These are phyloP conservation scores for Trametes meyenii DNA, from an alignment of 768 basidiomycete species.

Conservation along the genomic window DNA sequence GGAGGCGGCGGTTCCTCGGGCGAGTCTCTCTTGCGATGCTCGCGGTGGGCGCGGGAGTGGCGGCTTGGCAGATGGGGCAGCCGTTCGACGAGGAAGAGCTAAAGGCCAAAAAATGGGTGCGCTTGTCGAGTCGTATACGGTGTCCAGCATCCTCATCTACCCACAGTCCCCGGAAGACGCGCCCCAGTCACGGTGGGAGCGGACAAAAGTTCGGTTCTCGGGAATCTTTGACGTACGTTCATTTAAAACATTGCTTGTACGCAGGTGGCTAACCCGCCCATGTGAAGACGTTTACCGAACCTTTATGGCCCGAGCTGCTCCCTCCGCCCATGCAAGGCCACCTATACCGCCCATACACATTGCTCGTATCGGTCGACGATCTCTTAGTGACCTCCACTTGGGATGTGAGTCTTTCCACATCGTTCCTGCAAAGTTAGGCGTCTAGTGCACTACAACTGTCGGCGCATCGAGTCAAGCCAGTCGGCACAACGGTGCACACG, in stretches of 20 bases:
- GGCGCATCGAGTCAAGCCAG: too few relatives aligned
- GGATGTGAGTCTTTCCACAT: slow-evolving; percentile 70
- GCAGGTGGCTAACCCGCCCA: not conserved
- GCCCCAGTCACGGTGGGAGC: slow-evolving; percentile 62
- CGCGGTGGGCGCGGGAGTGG: slow-evolving; percentile 56
- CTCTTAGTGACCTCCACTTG: slow-evolving; percentile 89
- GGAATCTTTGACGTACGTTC: slow-evolving; percentile 65
- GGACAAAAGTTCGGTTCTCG: slow-evolving; percentile 62
- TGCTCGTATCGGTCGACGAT: slow-evolving; percentile 90
- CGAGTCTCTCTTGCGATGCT: slow-evolving; percentile 58
- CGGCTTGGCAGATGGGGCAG: slow-evolving; percentile 68
- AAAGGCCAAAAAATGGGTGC: slow-evolving; percentile 61
- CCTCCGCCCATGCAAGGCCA: slow-evolving; percentile 83
- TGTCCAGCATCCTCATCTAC: not conserved
- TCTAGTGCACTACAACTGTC: too few relatives aligned
- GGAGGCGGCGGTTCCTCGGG: slow-evolving; percentile 58
- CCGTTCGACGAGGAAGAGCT: slow-evolving; percentile 81
- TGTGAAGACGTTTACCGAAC: slow-evolving; percentile 86
- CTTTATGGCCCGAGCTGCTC: slow-evolving; percentile 88
- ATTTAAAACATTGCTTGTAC: slow-evolving; percentile 30
- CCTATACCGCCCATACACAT: slow-evolving; percentile 88
- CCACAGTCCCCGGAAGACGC: slow-evolving; percentile 59
- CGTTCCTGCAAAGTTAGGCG: not conserved
- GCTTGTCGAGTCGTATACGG: slow-evolving; percentile 26
- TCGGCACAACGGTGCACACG: too few relatives aligned